These are phyloP conservation scores for Singerocomus inundabilis DNA, from an alignment of 1,284 basidiomycete species.

Conservation along the genomic window DNA sequence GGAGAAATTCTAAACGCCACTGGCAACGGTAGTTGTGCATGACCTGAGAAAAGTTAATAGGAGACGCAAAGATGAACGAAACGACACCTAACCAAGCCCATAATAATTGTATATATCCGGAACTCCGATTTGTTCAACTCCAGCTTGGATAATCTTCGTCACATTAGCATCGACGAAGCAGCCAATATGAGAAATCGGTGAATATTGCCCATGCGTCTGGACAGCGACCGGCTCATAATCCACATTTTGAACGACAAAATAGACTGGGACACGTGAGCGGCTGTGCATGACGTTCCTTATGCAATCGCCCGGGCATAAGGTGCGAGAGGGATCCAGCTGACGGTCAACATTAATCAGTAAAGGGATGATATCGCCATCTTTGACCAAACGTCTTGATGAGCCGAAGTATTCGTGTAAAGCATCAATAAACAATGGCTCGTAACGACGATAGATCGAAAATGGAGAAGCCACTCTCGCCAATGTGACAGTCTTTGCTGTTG, in stretches of 20 bases:
- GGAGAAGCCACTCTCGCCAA: slow-evolving; percentile 86
- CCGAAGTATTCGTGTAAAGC: slow-evolving; percentile 73
- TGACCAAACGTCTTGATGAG: slow-evolving; percentile 58
- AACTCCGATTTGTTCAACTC: slow-evolving; percentile 68
- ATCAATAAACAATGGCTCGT: slow-evolving; percentile 69
- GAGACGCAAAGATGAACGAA: neutral
- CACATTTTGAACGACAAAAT: slow-evolving; percentile 80
- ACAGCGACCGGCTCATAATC: slow-evolving; percentile 55
- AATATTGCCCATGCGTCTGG: slow-evolving; percentile 38
- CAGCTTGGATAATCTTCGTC: slow-evolving; percentile 79
- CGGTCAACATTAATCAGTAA: slow-evolving; percentile 63
- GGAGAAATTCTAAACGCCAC: slow-evolving; percentile 26
- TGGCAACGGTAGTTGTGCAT: neutral
- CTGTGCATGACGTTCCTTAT: neutral
- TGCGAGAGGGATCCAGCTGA: slow-evolving; percentile 26
- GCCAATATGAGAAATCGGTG: slow-evolving; percentile 70
- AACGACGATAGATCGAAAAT: slow-evolving; percentile 68
- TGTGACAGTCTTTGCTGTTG: slow-evolving; percentile 71
- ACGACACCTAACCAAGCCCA: slow-evolving; percentile 42
- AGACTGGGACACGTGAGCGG: slow-evolving; percentile 48
- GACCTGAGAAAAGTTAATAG: slow-evolving; percentile 18
- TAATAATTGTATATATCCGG: slow-evolving; percentile 62
- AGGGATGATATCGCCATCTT: slow-evolving; percentile 80
- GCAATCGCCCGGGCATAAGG: slow-evolving; percentile 10
- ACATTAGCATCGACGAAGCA: slow-evolving; percentile 77